phyloP scores from a whole-genome alignment of 2,329 filamentous ascomycete species.

The Stagonosporopsis chrysanthemi region DNA sequence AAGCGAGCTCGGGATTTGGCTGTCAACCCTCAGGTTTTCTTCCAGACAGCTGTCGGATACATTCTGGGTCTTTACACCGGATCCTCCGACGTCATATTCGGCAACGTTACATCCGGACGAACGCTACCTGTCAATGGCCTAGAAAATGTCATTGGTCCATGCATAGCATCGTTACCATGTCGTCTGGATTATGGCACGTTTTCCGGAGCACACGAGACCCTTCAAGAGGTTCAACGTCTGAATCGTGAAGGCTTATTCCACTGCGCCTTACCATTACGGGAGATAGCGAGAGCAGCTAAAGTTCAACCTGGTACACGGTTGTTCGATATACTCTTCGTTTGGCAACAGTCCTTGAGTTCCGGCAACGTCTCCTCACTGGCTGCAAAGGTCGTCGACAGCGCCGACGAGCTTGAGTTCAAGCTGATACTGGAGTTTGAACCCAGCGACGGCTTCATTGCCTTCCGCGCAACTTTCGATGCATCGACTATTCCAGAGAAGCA shows the following conservation, averaged over 20 bases:
- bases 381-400: conserved; percentile 65
- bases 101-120: conserved; percentile 82
- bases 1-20: conserved; percentile 40
- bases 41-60: conserved; percentile 75
- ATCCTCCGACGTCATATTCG: conserved; percentile 72
- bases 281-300: conserved; percentile 70
- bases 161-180: conserved; percentile 77
- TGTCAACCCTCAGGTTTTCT: conserved; percentile 73
- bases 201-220: conserved; percentile 64
- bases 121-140: conserved; percentile 74
- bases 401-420: conserved; percentile 78
- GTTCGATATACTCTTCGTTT: conserved; percentile 83
- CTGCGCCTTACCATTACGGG: conserved; percentile 67
- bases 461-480: conserved; percentile 64
- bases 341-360: conserved; percentile 74
- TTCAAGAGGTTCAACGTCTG: conserved; percentile 68
- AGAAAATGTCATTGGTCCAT: conserved; percentile 80
- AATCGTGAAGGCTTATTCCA: conserved; percentile 73
- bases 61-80: conserved; percentile 72
- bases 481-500: conserved; percentile 64
- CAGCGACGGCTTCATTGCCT: conserved; percentile 52
- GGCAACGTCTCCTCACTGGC: conserved; percentile 36
- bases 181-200: conserved; percentile 66
- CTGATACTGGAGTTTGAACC: conserved; percentile 81
- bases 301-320: conserved; percentile 64